phyloP scores from a whole-genome alignment of 352 stramenopile species.

The Achlya hypogyna region DNA sequence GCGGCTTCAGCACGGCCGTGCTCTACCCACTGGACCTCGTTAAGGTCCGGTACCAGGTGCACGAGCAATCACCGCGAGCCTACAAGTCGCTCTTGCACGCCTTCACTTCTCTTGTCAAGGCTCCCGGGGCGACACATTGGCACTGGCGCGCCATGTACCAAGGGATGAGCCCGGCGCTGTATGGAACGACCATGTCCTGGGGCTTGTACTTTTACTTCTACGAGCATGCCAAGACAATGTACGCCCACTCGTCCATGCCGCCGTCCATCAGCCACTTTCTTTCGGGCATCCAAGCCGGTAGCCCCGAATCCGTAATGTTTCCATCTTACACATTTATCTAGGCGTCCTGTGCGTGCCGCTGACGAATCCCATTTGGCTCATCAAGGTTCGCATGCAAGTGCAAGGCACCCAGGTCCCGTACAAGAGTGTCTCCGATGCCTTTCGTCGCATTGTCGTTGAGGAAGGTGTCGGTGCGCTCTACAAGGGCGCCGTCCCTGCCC shows the following conservation, averaged over 20 bases:
- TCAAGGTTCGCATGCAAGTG: constrained; percentile 97
- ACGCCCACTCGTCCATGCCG: constrained; percentile 38
- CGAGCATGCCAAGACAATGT: constrained; percentile 89
- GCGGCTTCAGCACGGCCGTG: constrained; percentile 67
- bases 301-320: not conserved
- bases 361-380: constrained; percentile 98
- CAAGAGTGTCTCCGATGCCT: constrained; percentile 77
- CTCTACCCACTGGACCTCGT: constrained; percentile 97
- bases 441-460: constrained; percentile 89
- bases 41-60: constrained; percentile 96
- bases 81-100: constrained; percentile 64
- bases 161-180: constrained; percentile 91
- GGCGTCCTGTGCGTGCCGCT: constrained; percentile 89
- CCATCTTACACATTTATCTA: not conserved
- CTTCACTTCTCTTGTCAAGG: constrained; percentile 54
- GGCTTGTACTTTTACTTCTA: constrained; percentile 99
- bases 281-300: constrained; percentile 62
- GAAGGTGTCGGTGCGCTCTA: constrained; percentile 93
- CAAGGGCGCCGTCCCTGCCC: constrained; percentile 90
- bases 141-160: constrained; percentile 86
- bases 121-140: constrained; percentile 42
- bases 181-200: constrained; percentile 94
- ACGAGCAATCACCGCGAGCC: constrained; percentile 69
- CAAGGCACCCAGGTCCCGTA: constrained; percentile 64
- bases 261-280: constrained; percentile 78